phyloP scores from a whole-genome alignment of 768 basidiomycete genomes.

The Dioszegia aurantiaca region DNA sequence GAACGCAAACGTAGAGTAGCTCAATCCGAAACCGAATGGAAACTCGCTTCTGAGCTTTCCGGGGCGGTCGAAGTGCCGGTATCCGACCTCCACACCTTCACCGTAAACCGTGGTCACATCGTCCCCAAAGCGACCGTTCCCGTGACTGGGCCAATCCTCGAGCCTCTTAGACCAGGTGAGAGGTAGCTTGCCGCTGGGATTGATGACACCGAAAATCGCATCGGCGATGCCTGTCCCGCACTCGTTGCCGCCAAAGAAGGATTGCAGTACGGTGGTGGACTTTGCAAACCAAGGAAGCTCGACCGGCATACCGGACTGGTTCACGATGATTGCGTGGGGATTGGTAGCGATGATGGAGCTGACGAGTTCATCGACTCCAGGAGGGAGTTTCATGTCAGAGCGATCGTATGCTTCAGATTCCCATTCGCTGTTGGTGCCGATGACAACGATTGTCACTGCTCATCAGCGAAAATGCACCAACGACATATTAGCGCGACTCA shows the following conservation, averaged over 20 bases:
- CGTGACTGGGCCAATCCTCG: constrained; percentile 25
- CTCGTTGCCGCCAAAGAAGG: constrained; percentile 52
- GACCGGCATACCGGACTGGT: constrained; percentile 54
- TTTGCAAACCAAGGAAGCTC: constrained; percentile 68
- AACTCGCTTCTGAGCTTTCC: constrained; percentile 30
- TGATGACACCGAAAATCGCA: constrained; percentile 41
- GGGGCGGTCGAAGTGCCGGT: constrained; percentile 47
- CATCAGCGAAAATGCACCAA: not conserved
- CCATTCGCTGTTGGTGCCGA: constrained; percentile 65
- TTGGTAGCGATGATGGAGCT: constrained; percentile 33
- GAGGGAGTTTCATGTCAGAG: constrained; percentile 58
- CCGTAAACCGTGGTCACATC: constrained; percentile 34
- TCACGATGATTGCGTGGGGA: constrained; percentile 37
- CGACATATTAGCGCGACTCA: constrained; percentile 1
- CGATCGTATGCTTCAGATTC: constrained; percentile 74
- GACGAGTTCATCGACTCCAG: constrained; percentile 37
- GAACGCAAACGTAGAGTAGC: constrained; percentile 43
- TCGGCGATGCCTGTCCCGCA: constrained; percentile 46
- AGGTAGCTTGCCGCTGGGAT: constrained; percentile 45
- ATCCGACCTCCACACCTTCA: constrained; percentile 50
- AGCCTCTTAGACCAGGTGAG: constrained; percentile 24
- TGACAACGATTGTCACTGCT: constrained; percentile 59
- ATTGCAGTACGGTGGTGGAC: constrained; percentile 61
- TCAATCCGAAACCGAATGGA: constrained; percentile 49
- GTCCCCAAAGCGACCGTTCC: constrained; percentile 25